phyloP scores from a whole-genome alignment of 2,329 filamentous ascomycete species.

The Aspergillus brunneoviolaceus region DNA sequence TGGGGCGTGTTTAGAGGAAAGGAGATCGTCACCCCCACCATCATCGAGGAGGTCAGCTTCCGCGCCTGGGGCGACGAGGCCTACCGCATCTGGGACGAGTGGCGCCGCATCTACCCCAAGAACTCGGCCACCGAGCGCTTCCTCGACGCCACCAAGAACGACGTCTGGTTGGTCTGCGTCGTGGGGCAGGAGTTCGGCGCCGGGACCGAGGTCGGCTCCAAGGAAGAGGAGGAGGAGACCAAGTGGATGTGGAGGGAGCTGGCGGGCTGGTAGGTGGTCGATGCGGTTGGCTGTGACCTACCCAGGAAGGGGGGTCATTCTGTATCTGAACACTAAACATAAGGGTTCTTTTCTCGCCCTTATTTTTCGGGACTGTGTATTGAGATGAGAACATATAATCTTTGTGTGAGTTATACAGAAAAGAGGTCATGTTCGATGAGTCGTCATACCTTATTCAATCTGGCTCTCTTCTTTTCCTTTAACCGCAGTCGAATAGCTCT shows the following conservation, averaged over 20 bases:
- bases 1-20: constrained; percentile 96
- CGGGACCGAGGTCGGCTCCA: constrained; percentile 38
- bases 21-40: constrained; percentile 93
- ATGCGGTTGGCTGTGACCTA: too few relatives aligned
- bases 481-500: too few relatives aligned
- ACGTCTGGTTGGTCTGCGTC: constrained; percentile 82
- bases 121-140: constrained; percentile 70
- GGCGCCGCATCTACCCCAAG: constrained; percentile 82
- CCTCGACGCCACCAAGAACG: constrained; percentile 64
- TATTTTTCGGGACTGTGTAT: not conserved
- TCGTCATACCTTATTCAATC: not conserved
- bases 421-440: not conserved
- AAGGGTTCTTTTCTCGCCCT: not conserved
- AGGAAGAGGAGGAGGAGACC: constrained; percentile 40
- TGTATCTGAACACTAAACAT: too few relatives aligned
- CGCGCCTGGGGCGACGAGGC: constrained; percentile 93
- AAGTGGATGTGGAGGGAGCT: constrained; percentile 43
- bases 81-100: constrained; percentile 92
- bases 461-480: too few relatives aligned
- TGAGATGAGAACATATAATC: not conserved
- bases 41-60: constrained; percentile 94
- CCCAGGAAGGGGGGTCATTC: too few relatives aligned
- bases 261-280: constrained; percentile 24
- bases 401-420: not conserved
- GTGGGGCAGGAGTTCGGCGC: constrained; percentile 49